Percentiles rank a stretch among this genome's conserved stretches.
Conservation (phyloP, 1,139 yeast genomes). For the Geotrichum histeridarum region DNA sequence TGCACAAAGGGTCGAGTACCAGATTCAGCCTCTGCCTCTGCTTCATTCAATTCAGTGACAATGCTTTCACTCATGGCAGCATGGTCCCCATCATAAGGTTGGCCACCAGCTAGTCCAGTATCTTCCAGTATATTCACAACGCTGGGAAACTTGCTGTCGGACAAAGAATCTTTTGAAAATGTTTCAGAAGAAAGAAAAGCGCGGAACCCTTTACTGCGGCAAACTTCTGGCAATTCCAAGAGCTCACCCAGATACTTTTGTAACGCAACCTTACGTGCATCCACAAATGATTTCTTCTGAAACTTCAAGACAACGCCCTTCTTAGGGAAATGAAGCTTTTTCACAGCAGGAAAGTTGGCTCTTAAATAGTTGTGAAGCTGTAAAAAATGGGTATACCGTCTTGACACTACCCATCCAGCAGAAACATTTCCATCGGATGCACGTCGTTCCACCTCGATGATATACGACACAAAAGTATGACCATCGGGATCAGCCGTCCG, state of each 20-base stretch:
- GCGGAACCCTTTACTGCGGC: constrained; percentile 67
- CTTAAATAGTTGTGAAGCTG: constrained; percentile 63
- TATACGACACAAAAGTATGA: constrained; percentile 54
- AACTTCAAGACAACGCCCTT: constrained; percentile 62
- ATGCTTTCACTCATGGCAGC: constrained; percentile 10
- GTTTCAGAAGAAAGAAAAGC: constrained; percentile 72
- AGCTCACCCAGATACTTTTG: constrained; percentile 59
- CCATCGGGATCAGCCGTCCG: constrained; percentile 49
- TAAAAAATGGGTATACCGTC: constrained; percentile 81
- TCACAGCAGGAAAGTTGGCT: constrained; percentile 48
- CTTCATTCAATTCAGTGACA: constrained; percentile 8
- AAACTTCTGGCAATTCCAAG: constrained; percentile 59
- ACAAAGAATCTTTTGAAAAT: constrained; percentile 37
- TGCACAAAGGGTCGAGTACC: constrained; percentile 52
- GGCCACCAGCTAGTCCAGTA: constrained; percentile 76
- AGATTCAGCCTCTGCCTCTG: constrained; percentile 19
- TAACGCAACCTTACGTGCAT: constrained; percentile 55
- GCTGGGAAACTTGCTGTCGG: constrained; percentile 42
- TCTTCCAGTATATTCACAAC: constrained; percentile 32
- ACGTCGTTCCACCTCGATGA: constrained; percentile 67
- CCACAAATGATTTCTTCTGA: constrained; percentile 59
- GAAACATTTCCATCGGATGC: constrained; percentile 45
- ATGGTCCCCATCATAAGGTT: constrained; percentile 47
- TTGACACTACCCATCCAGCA: constrained; percentile 53
- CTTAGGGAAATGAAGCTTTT: constrained; percentile 55